Base-by-base conservation (phyloP, 169 alveolate genomes). In the Plasmodium knowlesi region DNA sequence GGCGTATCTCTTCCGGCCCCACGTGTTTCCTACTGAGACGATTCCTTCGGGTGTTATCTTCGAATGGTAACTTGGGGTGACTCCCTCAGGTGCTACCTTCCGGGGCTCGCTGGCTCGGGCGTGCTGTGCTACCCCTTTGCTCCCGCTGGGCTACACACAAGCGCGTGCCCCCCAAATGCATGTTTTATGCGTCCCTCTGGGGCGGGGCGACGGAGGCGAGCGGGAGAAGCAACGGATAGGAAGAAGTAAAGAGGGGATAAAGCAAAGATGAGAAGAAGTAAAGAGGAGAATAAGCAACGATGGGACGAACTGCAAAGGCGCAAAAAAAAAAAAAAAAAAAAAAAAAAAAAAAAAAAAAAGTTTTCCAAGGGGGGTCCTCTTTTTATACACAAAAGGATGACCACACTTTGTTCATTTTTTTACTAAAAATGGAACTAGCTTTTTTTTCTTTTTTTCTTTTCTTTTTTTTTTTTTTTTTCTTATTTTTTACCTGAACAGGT, bases 341-440 rank as follows among this genome's bases (percentile, higher is more conserved):
- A 61, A 61, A 61, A 61, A 67, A 22, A 67, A 67, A 67, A 67
- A 67, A 22, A 22, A 67, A 22, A 8, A 22, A 9, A 22, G 22
- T 28, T 5, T 61, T 9, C 25, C 74, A 61, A 25, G 76, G n/a
- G 39, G 76, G 37, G n/a, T 67, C 76, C 76, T 67, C 76, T 67
- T 67, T 67, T 67, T 67, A 25, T 67, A n/a, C 76, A 67, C 22
- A 67, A 67, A 67, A 50, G 43, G 16, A 19, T 80, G 19, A 19
- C 37, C 30, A 41, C 70, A 8, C 37, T 80, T 80, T 80, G 32
- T 80, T 80, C 67, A 30, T 80, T 46, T 78, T 78, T 78, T 22
- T 80, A 22, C 25, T 74, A 46, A 46, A 80, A 30, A 76, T 25
- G 83, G 83, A 16, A 28, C 19, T 22, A 41, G 70, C 71, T 39